Conservation (phyloP, 768 basidiomycete species). For the Suillus subaureus region DNA sequence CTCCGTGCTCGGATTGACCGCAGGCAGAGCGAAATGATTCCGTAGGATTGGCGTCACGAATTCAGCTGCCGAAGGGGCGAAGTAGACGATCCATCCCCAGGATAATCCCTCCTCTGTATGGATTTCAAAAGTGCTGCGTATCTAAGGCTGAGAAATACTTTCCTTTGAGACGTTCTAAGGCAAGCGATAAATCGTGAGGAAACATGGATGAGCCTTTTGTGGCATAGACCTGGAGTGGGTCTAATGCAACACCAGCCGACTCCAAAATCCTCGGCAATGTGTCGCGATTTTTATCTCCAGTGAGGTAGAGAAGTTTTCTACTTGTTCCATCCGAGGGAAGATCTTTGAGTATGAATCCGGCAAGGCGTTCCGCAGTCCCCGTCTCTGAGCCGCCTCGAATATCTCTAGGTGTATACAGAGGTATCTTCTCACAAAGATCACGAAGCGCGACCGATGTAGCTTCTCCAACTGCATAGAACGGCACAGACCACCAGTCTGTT, state of each 20-base stretch:
- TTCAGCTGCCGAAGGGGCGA: conserved; percentile 72
- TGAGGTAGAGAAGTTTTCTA: conserved; percentile 64
- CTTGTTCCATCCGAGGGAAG: conserved; percentile 14
- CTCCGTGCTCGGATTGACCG: conserved; percentile 1
- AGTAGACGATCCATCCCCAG: conserved; percentile 73
- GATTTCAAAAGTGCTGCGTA: conserved; percentile 12
- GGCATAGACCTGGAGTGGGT: conserved; percentile 66
- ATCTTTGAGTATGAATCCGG: conserved; percentile 57
- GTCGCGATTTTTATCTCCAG: conserved; percentile 86
- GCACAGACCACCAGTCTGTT: conserved; percentile 55
- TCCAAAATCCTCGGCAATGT: conserved; percentile 55
- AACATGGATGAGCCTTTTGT: conserved; percentile 62
- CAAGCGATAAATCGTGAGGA: conserved; percentile 41
- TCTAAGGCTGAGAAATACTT: conserved; percentile 11
- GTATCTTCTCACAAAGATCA: conserved; percentile 32
- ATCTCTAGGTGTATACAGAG: conserved; percentile 41
- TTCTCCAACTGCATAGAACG: conserved; percentile 82
- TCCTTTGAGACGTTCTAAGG: conserved; percentile 30
- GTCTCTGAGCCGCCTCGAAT: conserved; percentile 50
- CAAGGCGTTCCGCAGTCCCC: conserved; percentile 72
- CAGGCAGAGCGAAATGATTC: conserved; percentile 44
- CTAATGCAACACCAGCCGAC: conserved; percentile 46
- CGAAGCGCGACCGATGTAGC: conserved; percentile 55
- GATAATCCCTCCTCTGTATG: neutral
- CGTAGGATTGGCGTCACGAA: conserved; percentile 54